Conservation (phyloP, 257 asterid genomes). For the Penstemon barbatus region DNA sequence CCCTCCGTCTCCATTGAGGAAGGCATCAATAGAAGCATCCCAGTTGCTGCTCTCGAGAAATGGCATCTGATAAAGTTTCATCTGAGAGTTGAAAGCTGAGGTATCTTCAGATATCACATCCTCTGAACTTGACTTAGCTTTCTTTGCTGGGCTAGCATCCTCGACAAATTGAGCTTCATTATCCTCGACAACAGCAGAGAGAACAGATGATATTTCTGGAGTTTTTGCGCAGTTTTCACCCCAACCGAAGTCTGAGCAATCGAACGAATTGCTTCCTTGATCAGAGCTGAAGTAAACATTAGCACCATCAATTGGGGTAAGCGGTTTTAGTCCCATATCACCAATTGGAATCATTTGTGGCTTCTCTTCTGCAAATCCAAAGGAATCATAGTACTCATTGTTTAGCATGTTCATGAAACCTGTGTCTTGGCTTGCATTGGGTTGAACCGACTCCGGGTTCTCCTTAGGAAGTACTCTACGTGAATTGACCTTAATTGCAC, state of each 20-base stretch:
- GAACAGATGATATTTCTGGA: slow-evolving; percentile 76
- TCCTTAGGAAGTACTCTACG: slow-evolving; percentile 39
- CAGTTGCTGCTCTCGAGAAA: slow-evolving; percentile 62
- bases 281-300: slow-evolving; percentile 67
- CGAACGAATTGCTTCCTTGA: slow-evolving; percentile 81
- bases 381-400: slow-evolving; percentile 40
- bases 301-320: slow-evolving; percentile 41
- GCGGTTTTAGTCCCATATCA: slow-evolving; percentile 44
- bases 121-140: slow-evolving; percentile 42
- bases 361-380: slow-evolving; percentile 58
- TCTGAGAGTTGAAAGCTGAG: slow-evolving; percentile 57
- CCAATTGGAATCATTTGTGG: slow-evolving; percentile 48
- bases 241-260: slow-evolving; percentile 79
- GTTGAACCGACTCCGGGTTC: slow-evolving; percentile 32
- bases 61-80: slow-evolving; percentile 72
- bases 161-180: slow-evolving; percentile 47
- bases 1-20: slow-evolving; percentile 63
- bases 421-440: slow-evolving; percentile 26
- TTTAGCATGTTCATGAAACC: slow-evolving; percentile 32
- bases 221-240: slow-evolving; percentile 61
- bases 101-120: slow-evolving; percentile 44
- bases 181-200: slow-evolving; percentile 54
- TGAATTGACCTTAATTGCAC: slow-evolving; percentile 36
- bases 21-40: slow-evolving; percentile 73
- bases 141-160: slow-evolving; percentile 53